Evolutionary conservation across 2,329 filamentous ascomycete genomes (phyloP), one percentile per base, ranked within the genome.

Genomic region (Microthyrium microscopicum): DNA sequence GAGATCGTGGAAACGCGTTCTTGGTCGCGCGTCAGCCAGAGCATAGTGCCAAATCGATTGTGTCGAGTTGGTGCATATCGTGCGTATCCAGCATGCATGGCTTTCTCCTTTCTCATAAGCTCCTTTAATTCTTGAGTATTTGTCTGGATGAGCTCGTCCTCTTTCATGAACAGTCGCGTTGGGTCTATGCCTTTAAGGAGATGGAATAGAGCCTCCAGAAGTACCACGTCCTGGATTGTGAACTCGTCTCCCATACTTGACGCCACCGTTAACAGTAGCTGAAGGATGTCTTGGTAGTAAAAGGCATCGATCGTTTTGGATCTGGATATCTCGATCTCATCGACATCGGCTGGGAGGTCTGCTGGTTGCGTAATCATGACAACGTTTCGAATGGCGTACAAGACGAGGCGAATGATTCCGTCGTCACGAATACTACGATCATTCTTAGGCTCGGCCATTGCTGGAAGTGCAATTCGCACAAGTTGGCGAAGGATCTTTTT

Each of bases 211-310:
- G 87, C 80, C 50, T 98, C 89, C 57, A 98, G 70, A 16, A 94
- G 56, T n/a, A 84, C 68, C 2, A 87, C 74, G 49, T 95, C 87
- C 44, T 95, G 83, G 12, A 75, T 73, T 40, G 77, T 74, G 52
- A 94, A 98, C 45, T 95, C 87, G 26, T 94, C 84, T 21, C 81
- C 82, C 61, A 94, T 87, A 41, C 87, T 91, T 2, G 85, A 94
- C 9, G 83, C 79, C 30, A 98, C 62, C 0, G 84, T 92, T 33
- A 95, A 61, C 16, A 98, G 57, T 3, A 91, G 66, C 34, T 82
- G 72, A 45, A 95, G 80, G 16, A 93, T 80, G 51, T 94, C 85
- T 53, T 98, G 89, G 42, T 77, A 75, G 24, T 87, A 73, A 46
- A 94, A 93, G 1, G 81, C 78, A 45, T 91, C 80, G 39, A 95